Conservation (phyloP, 2,329 filamentous ascomycete species). For the Lachnellula subtilissima region DNA sequence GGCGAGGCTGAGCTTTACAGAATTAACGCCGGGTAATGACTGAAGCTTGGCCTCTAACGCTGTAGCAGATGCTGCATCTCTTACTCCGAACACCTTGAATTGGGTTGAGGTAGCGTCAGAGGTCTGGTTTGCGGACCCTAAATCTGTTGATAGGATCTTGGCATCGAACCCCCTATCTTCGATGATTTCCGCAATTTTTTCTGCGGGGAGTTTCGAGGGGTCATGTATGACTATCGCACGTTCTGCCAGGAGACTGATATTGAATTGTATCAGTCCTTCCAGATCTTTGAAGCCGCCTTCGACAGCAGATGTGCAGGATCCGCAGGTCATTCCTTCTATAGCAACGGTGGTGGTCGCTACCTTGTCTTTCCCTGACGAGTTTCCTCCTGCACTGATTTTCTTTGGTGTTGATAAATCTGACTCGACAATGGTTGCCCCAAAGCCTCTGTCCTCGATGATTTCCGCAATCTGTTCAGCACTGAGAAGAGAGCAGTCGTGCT, state of each 20-base stretch:
- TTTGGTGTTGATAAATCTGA: conserved; percentile 47
- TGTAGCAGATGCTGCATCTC: conserved; percentile 66
- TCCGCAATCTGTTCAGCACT: conserved; percentile 50
- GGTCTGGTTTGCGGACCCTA: conserved; percentile 51
- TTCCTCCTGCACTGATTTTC: conserved; percentile 29
- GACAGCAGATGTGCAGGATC: conserved; percentile 89
- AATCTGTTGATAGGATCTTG: conserved; percentile 69
- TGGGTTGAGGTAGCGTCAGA: conserved; percentile 59
- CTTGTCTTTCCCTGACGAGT: conserved; percentile 27
- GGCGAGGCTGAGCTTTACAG: conserved; percentile 68
- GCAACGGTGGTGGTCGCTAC: conserved; percentile 74
- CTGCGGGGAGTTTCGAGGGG: conserved; percentile 60
- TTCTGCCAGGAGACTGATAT: conserved; percentile 90
- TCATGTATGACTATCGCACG: conserved; percentile 86
- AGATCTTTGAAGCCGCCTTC: conserved; percentile 75
- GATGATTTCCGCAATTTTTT: conserved; percentile 75
- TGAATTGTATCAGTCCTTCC: conserved; percentile 80
- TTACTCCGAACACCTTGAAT: conserved; percentile 78
- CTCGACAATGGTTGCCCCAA: conserved; percentile 74
- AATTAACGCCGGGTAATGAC: conserved; percentile 64
- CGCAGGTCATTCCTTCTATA: conserved; percentile 96
- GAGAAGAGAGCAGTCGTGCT: conserved; percentile 62
- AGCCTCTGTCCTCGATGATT: conserved; percentile 66
- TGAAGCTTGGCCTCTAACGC: conserved; percentile 65
- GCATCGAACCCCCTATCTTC: conserved; percentile 90